Conservation (phyloP, 441 rosid species). For the Pelargonium fulgidum region DNA sequence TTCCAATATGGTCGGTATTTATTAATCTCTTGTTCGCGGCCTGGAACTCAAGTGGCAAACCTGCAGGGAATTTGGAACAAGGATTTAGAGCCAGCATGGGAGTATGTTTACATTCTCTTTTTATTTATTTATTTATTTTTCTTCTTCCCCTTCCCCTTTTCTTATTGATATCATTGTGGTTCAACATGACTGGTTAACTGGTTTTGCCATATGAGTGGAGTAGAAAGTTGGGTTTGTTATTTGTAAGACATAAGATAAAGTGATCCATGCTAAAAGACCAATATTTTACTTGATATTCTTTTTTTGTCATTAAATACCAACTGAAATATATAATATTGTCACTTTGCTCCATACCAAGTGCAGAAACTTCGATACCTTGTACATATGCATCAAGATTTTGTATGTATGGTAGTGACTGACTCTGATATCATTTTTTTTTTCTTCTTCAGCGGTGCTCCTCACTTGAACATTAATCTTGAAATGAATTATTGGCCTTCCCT, state of each 20-base stretch:
- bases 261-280: neutral
- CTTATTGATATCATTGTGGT: too few species aligned
- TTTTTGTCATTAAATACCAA: neutral
- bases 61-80: conserved; percentile 31
- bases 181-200: too few species aligned
- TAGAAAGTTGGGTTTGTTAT: too few species aligned
- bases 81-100: conserved; percentile 24
- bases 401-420: neutral
- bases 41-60: conserved; percentile 27
- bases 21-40: conserved; percentile 26
- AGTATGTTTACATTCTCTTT: conserved; percentile 16
- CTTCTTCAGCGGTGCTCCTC: conserved; percentile 24
- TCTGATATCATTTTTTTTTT: neutral
- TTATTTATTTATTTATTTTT: neutral
- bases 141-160: neutral
- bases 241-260: neutral
- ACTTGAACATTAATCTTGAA: conserved; percentile 26
- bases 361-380: neutral
- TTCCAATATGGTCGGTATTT: conserved; percentile 27
- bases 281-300: neutral
- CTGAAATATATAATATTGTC: neutral
- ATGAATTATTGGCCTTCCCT: conserved; percentile 28
- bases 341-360: neutral
- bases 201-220: too few species aligned
- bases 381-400: neutral